Conservation (phyloP, 2,329 filamentous ascomycete species). For the Neodidymelliopsis sp. region DNA sequence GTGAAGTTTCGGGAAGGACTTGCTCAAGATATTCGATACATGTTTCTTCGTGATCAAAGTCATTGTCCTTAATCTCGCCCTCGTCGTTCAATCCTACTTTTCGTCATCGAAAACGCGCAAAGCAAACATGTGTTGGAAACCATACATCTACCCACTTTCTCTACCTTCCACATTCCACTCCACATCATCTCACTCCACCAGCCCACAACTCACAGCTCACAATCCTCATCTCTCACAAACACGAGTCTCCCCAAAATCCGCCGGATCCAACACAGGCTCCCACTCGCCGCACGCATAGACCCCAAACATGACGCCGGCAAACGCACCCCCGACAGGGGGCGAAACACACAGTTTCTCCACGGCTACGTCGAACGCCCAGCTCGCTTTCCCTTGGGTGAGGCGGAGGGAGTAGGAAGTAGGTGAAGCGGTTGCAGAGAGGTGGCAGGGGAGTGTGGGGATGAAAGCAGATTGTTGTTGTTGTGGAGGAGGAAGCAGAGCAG, state of each 20-base stretch:
- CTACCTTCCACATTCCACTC: too few species aligned
- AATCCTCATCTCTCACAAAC: too few species aligned
- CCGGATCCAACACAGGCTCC: conserved; percentile 51
- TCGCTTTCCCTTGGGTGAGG: conserved; percentile 12
- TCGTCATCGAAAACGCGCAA: too few species aligned
- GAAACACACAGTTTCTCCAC: conserved; percentile 46
- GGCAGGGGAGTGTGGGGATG: neutral
- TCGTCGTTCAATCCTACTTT: too few species aligned
- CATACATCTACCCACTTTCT: too few species aligned
- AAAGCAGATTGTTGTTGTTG: conserved; percentile 17
- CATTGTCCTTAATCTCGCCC: too few species aligned
- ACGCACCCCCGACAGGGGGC: conserved; percentile 51
- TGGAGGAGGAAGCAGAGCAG: conserved; percentile 38
- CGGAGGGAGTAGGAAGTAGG: conserved; percentile 12
- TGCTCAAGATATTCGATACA: too few species aligned
- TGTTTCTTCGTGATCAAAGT: too few species aligned
- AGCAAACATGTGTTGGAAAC: too few species aligned
- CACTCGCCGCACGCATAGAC: conserved; percentile 55
- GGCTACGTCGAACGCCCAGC: conserved; percentile 30
- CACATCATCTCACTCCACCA: too few species aligned
- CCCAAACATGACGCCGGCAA: conserved; percentile 57
- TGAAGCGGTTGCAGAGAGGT: conserved; percentile 7
- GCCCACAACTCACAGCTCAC: too few species aligned
- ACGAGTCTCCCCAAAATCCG: conserved; percentile 53
- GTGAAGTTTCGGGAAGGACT: too few species aligned